Conservation (phyloP, 192 early-diverging fungal species). For the Backusella parvicylindrica region DNA sequence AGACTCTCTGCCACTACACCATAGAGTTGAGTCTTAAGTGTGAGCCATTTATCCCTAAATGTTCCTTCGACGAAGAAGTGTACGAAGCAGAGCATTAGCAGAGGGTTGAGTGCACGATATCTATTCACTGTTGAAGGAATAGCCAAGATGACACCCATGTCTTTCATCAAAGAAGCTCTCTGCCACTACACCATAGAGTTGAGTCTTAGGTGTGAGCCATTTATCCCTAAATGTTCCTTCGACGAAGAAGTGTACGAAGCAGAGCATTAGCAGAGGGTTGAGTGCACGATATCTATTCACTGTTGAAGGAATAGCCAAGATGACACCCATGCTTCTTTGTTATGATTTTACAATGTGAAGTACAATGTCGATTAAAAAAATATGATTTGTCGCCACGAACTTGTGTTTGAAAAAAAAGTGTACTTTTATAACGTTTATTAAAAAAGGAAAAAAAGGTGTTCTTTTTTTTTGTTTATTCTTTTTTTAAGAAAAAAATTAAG, state of each 20-base stretch:
- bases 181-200: not conserved
- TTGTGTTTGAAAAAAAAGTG: not conserved
- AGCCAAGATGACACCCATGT: too few species aligned
- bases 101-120: constrained; percentile 4
- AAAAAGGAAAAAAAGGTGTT: too few species aligned
- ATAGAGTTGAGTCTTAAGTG: constrained; percentile 6
- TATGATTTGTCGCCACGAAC: not conserved
- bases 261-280: constrained; percentile 10
- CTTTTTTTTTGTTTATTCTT: too few species aligned
- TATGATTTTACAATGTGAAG: constrained; percentile 7
- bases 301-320: constrained; percentile 16
- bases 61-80: constrained; percentile 11
- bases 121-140: constrained; percentile 12
- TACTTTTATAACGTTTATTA: not conserved
- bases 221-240: constrained; percentile 9
- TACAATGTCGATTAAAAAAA: not conserved
- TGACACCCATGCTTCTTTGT: constrained; percentile 12
- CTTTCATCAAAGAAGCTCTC: too few species aligned
- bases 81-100: constrained; percentile 6
- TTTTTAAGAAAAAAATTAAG: too few species aligned
- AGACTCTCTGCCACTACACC: not conserved
- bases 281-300: not conserved
- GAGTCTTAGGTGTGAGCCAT: constrained; percentile 4
- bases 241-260: constrained; percentile 9
- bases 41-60: constrained; percentile 5